These are phyloP conservation scores for Cutaneotrichosporon sp. DNA, from an alignment of 1,284 basidiomycete species.

Conservation along the genomic window DNA sequence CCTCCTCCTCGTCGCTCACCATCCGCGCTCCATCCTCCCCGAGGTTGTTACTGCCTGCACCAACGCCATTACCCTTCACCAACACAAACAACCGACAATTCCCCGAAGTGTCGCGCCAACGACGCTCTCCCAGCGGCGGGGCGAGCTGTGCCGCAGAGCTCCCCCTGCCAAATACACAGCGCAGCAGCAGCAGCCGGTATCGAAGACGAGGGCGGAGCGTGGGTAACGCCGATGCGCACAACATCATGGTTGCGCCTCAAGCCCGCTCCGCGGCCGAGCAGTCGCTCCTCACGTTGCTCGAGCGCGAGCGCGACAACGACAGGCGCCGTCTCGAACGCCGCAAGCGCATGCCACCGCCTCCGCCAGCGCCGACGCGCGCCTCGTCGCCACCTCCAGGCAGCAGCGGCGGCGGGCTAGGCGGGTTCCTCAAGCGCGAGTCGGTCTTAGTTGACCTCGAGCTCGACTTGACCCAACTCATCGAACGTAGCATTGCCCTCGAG, in stretches of 20 bases:
- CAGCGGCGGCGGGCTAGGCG: neutral
- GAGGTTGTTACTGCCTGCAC: too few species aligned
- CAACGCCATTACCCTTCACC: neutral
- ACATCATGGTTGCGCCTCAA: neutral
- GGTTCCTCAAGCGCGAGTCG: neutral
- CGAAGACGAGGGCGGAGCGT: too few species aligned
- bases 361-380: neutral
- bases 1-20: neutral
- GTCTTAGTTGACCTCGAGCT: neutral
- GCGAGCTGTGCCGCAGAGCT: too few species aligned
- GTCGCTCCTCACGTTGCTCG: constrained; percentile 11
- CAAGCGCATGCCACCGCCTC: neutral
- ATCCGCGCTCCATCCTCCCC: neutral
- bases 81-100: neutral
- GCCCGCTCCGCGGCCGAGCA: constrained; percentile 8
- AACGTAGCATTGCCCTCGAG: constrained; percentile 20
- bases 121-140: too few species aligned
- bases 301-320: constrained; percentile 6
- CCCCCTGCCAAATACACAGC: too few species aligned
- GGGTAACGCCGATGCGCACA: neutral
- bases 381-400: neutral
- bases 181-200: too few species aligned
- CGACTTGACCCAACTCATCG: constrained; percentile 14
- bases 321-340: neutral
- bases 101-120: too few species aligned